Evolutionary conservation across 176 grass and related monocot genomes (phyloP).

Genomic region (Sorghum bicolor): DNA sequence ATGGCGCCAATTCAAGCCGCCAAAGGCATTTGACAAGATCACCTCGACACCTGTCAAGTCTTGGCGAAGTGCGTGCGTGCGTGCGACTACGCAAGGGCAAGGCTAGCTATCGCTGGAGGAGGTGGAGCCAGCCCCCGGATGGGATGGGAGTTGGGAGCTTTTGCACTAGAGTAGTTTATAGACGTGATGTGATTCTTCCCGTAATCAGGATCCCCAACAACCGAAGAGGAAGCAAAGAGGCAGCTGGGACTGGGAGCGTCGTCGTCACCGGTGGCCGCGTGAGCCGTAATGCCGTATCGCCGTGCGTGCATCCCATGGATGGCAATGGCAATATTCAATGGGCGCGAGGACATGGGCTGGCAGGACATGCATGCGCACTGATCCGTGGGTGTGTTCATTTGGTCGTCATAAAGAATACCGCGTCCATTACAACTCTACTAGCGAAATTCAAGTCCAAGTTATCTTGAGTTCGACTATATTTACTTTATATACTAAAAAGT

Average conservation of each 20-base stretch:
- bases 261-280: neutral
- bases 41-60: neutral
- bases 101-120: too few relatives aligned
- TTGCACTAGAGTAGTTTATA: conserved; percentile 4
- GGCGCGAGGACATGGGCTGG: neutral
- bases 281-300: neutral
- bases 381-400: neutral
- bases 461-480: too few relatives aligned
- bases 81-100: conserved; percentile 2
- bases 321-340: neutral
- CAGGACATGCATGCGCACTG: neutral
- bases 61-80: neutral
- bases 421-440: neutral
- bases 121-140: conserved; percentile 16
- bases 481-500: too few relatives aligned
- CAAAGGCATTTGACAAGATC: neutral
- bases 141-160: neutral
- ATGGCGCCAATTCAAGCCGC: neutral
- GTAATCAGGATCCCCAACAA: conserved; percentile 5
- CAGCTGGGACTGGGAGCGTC: neutral
- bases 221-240: neutral
- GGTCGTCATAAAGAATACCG: neutral
- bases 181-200: neutral
- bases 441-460: too few relatives aligned
- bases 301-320: neutral